phyloP scores from a whole-genome alignment of 2,329 filamentous ascomycete genomes.

The Trichophyton equinum region DNA sequence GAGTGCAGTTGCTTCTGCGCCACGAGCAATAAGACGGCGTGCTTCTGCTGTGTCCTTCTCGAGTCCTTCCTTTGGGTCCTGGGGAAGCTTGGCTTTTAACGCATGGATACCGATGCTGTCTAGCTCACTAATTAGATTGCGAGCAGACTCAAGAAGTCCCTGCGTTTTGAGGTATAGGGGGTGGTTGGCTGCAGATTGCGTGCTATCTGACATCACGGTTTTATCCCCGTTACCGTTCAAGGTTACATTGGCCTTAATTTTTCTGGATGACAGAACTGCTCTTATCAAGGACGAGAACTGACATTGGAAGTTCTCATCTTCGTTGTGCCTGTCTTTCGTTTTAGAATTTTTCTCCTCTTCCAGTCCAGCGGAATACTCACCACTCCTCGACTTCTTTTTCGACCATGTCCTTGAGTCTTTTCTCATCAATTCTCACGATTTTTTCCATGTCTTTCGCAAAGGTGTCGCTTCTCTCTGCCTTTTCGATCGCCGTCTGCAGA shows the following conservation, averaged over 20 bases:
- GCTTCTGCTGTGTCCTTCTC: conserved; percentile 13
- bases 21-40: conserved; percentile 12
- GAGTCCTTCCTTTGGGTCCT: conserved; percentile 7
- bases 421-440: conserved; percentile 12
- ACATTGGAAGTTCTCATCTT: conserved; percentile 9
- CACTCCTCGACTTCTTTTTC: conserved; percentile 8
- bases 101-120: conserved; percentile 9
- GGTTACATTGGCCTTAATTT: neutral
- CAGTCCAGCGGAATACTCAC: conserved; percentile 4
- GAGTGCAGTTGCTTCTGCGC: conserved; percentile 11
- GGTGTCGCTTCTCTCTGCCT: conserved; percentile 13
- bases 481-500: conserved; percentile 12
- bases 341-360: neutral
- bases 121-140: conserved; percentile 7
- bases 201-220: neutral
- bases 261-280: conserved; percentile 5
- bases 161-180: conserved; percentile 8
- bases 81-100: conserved; percentile 6
- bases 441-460: conserved; percentile 14
- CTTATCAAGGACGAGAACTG: conserved; percentile 8
- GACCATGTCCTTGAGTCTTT: conserved; percentile 10
- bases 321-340: conserved; percentile 8
- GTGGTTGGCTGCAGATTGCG: conserved; percentile 4
- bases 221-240: neutral
- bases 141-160: conserved; percentile 8